These are phyloP conservation scores for Penicillium sp. DNA, from an alignment of 2,329 filamentous ascomycete species.

Conservation along the genomic window DNA sequence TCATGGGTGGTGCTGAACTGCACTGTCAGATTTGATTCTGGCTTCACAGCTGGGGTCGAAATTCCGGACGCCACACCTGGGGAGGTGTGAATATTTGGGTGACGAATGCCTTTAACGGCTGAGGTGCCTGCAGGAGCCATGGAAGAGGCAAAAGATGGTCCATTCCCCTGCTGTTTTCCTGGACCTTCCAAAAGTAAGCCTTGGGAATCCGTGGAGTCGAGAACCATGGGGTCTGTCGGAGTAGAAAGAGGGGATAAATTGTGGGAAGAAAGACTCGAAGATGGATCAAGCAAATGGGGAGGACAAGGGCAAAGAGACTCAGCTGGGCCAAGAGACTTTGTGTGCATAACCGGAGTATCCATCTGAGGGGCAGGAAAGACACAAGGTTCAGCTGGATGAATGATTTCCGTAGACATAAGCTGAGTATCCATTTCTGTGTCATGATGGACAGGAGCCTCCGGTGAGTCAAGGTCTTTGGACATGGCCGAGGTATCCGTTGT, in stretches of 20 bases:
- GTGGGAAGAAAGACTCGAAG: background rate
- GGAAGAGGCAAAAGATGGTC: conserved; percentile 11
- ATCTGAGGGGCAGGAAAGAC: background rate
- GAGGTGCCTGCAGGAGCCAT: conserved; percentile 23
- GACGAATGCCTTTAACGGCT: conserved; percentile 14
- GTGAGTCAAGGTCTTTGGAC: background rate
- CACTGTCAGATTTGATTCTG: conserved; percentile 20
- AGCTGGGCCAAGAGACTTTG: background rate
- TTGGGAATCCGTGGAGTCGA: conserved; percentile 5
- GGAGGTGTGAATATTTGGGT: conserved; percentile 15
- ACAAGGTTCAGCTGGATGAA: background rate
- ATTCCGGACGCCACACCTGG: conserved; percentile 7
- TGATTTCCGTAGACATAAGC: background rate
- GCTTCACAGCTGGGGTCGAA: conserved; percentile 15
- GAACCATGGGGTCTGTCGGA: conserved; percentile 11
- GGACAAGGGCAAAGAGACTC: background rate
- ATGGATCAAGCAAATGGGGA: background rate
- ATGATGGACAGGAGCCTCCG: background rate
- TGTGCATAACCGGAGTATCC: background rate
- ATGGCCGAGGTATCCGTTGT: background rate
- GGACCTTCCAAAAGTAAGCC: conserved; percentile 21
- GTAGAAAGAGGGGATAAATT: background rate
- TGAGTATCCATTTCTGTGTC: background rate
- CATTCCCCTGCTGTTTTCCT: conserved; percentile 17
- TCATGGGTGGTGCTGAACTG: conserved; percentile 24